A percentile compares a stretch with the other conserved stretches of the same genome.
These are phyloP conservation scores for Dioscorea dumetorum DNA, from an alignment of 106 monocot species.

Conservation along the genomic window DNA sequence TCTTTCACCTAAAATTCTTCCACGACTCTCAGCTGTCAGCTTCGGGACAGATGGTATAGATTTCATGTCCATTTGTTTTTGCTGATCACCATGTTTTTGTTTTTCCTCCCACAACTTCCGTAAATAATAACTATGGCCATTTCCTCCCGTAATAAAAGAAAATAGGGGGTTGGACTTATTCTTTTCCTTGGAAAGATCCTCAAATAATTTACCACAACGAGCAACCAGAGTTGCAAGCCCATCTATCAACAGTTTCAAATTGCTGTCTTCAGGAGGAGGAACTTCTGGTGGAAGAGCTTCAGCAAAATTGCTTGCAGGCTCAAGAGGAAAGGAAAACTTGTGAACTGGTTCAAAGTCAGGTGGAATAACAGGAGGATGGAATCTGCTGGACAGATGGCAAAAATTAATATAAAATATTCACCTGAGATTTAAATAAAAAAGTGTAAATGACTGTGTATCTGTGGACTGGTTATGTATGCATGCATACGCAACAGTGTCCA, in stretches of 20 bases:
- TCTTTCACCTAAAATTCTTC: constrained; percentile 81
- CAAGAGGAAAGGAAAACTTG: constrained; percentile 50
- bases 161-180: constrained; percentile 76
- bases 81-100: constrained; percentile 37
- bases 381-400: constrained; percentile 30
- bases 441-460: not conserved
- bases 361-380: constrained; percentile 75
- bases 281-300: constrained; percentile 68
- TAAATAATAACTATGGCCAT: constrained; percentile 69
- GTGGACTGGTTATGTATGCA: no score
- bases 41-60: constrained; percentile 29
- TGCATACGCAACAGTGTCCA: no score
- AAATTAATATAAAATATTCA: not conserved
- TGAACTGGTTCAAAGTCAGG: constrained; percentile 55
- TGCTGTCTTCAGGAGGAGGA: constrained; percentile 73
- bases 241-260: constrained; percentile 63
- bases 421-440: not conserved
- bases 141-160: constrained; percentile 72
- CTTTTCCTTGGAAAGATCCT: constrained; percentile 87
- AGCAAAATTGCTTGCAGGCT: constrained; percentile 20
- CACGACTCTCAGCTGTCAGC: constrained; percentile 76
- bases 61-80: constrained; percentile 19
- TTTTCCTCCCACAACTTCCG: constrained; percentile 91
- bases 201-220: constrained; percentile 85
- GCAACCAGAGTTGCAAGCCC: constrained; percentile 84